Conservation (phyloP, 2,329 filamentous ascomycete genomes). For the Chaetothyriales sp. region DNA sequence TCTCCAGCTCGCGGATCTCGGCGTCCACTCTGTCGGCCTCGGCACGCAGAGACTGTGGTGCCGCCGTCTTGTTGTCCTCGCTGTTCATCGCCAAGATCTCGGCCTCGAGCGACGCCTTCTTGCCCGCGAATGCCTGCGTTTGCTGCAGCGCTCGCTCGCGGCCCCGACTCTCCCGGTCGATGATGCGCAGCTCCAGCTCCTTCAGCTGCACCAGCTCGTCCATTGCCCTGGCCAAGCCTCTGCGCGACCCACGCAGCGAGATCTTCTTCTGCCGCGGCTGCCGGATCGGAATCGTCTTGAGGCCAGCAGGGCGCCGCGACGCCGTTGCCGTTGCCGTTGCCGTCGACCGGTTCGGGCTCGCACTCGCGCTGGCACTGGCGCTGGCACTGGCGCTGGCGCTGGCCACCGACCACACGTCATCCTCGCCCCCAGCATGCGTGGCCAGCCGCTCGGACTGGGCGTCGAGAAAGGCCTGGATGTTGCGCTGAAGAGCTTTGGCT, state of each 20-base stretch:
- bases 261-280: constrained; percentile 33
- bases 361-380: constrained; percentile 34
- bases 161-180: constrained; percentile 34
- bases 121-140: constrained; percentile 39
- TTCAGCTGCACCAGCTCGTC: constrained; percentile 42
- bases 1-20: constrained; percentile 46
- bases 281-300: constrained; percentile 26
- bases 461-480: constrained; percentile 47
- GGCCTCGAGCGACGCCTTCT: constrained; percentile 36
- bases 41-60: constrained; percentile 32
- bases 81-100: constrained; percentile 36
- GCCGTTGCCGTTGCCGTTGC: constrained; percentile 11
- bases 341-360: constrained; percentile 9
- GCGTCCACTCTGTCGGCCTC: constrained; percentile 40
- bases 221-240: constrained; percentile 45
- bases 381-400: constrained; percentile 33
- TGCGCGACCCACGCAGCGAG: constrained; percentile 40
- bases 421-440: constrained; percentile 20
- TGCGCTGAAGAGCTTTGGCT: constrained; percentile 41
- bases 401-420: constrained; percentile 35
- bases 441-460: constrained; percentile 45
- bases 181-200: constrained; percentile 40
- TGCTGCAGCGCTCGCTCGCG: constrained; percentile 35
- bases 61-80: constrained; percentile 32
- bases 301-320: constrained; percentile 20